Conservation (phyloP, 768 basidiomycete genomes). For the Boletus huronensis region DNA sequence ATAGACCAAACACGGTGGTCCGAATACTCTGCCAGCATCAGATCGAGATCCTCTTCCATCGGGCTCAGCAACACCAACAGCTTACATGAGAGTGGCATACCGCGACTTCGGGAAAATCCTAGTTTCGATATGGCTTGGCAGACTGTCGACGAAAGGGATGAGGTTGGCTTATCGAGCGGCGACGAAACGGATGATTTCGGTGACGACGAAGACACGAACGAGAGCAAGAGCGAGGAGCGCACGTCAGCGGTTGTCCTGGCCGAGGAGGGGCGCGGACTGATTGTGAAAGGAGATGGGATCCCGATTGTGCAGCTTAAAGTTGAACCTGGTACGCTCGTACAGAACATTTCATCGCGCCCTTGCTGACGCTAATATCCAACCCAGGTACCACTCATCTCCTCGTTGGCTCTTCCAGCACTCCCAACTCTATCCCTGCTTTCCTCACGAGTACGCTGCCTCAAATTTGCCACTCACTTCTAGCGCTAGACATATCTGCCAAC, state of each 20-base stretch:
- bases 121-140: conserved; percentile 79
- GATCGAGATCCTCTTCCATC: conserved; percentile 70
- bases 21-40: conserved; percentile 60
- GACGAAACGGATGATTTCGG: conserved; percentile 51
- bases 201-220: conserved; percentile 46
- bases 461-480: conserved; percentile 76
- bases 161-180: conserved; percentile 53
- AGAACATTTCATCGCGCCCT: not conserved
- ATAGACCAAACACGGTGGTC: conserved; percentile 72
- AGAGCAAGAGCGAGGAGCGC: conserved; percentile 60
- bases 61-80: conserved; percentile 44
- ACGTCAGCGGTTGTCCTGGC: conserved; percentile 77
- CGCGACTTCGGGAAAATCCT: conserved; percentile 57
- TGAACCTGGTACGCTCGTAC: conserved; percentile 57
- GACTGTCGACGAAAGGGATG: conserved; percentile 67
- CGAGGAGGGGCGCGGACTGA: conserved; percentile 81
- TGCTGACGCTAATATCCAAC: not conserved
- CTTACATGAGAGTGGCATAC: conserved; percentile 39
- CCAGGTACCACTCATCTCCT: conserved; percentile 92
- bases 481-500: conserved; percentile 90
- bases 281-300: conserved; percentile 66
- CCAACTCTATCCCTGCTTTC: conserved; percentile 74
- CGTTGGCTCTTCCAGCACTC: conserved; percentile 75
- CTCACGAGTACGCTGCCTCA: conserved; percentile 66
- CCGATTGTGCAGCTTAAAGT: conserved; percentile 62